Evolutionary conservation across 2,329 filamentous ascomycete genomes (phyloP).

Genomic region (Nemania sp.): DNA sequence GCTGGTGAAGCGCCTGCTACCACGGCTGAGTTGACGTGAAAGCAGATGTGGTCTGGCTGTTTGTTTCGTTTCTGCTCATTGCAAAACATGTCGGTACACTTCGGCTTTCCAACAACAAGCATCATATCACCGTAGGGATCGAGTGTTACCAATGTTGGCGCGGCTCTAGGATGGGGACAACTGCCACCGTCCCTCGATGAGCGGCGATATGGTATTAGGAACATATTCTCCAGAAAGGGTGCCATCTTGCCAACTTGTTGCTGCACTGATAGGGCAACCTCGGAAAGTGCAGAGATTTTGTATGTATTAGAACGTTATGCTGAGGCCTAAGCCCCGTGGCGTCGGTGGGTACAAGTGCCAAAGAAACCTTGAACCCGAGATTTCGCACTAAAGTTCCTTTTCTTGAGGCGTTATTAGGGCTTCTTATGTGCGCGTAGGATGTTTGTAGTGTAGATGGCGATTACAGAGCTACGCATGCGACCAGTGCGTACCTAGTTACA

Average conservation of each 20-base stretch:
- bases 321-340: not conserved
- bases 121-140: slow-evolving; percentile 26
- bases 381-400: not conserved
- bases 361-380: not conserved
- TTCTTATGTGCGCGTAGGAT: not conserved
- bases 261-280: not conserved
- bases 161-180: slow-evolving; percentile 23
- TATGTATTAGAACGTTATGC: not conserved
- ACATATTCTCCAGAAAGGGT: slow-evolving; percentile 13
- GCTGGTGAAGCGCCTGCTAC: slow-evolving; percentile 26
- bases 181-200: not conserved
- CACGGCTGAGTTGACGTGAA: slow-evolving; percentile 25
- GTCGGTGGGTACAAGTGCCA: not conserved
- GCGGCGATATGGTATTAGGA: not conserved
- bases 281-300: not conserved
- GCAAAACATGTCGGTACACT: slow-evolving; percentile 18
- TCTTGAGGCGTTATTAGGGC: not conserved
- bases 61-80: not conserved
- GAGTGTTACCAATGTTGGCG: slow-evolving; percentile 1
- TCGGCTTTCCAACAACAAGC: slow-evolving; percentile 33
- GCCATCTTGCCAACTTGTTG: slow-evolving; percentile 12
- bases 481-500: not conserved
- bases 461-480: not conserved
- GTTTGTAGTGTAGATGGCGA: not conserved
- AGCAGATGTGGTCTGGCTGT: slow-evolving; percentile 10